Evolutionary conservation across 225 moss, liverwort and hornwort species (phyloP), one percentile per base, ranked within the genome.

Genomic region (Polytrichum formosum): DNA sequence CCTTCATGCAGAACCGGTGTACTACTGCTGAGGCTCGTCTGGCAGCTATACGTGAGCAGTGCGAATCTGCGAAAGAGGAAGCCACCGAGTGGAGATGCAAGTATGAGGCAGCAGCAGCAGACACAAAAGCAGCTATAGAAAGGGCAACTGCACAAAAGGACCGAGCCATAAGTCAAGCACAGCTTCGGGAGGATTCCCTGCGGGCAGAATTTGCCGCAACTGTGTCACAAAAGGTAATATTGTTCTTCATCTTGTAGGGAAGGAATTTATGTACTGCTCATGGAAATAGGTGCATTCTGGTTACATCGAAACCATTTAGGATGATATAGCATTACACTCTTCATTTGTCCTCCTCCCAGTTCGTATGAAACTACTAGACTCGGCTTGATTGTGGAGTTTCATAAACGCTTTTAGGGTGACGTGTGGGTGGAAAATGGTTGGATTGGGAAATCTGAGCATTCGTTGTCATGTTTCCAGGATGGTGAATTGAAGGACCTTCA

Each of bases 11-110:
- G 80, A 93, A 91, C 68, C 87, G 91, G 35, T 93, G 91, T 64
- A 93, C 89, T 46, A 83, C 93, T 72, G 93, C 91, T 68, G 93
- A 93, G 77, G 93, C 91, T 69, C 83, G 93, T 71, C 85, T 91
- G 26, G 91, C 91, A 67, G 93, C 91, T 30, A 85, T 87, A 27
- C 81, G 80, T 27, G 93, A 93, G 59, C 93, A 93, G 69, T 80
- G 85, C 53, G 91, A 91, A 53, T 88, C 93, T 67, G 91, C 91
- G 2, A 93, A 90, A 73, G 90, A 91, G 76, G 93, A 93, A 72
- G 93, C 93, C 53, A 82, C 82, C 27, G 93, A 93, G 69, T 93
- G 93, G 91, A 82, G 89, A 69, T 87, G 90, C 21, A 93, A 91
- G 75, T 84, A 93, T 73, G 93, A 91, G 55, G 53, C 93, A 33